Evolutionary conservation across 1,284 basidiomycete species (phyloP).

Genomic region (Meira nashicola): DNA sequence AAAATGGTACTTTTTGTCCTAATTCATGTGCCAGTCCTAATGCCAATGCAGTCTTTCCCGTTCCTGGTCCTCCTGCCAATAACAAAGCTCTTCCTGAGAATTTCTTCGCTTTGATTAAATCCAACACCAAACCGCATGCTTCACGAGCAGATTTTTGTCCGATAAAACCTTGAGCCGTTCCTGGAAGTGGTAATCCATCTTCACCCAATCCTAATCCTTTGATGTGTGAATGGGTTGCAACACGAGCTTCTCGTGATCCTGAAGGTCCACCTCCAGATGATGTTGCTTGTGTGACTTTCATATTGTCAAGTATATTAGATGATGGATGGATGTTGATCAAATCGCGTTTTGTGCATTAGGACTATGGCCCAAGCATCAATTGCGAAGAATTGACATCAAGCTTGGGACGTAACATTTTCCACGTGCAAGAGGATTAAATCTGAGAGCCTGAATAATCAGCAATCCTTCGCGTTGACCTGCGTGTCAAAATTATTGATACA

Average conservation of each 20-base stretch:
- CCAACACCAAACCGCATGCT: slow-evolving; percentile 87
- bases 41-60: slow-evolving; percentile 92
- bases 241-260: slow-evolving; percentile 55
- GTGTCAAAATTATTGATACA: no score
- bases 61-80: slow-evolving; percentile 83
- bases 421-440: no score
- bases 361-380: no score
- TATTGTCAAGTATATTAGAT: not conserved
- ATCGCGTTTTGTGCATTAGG: no score
- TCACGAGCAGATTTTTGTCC: slow-evolving; percentile 86
- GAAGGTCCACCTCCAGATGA: slow-evolving; percentile 6
- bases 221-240: slow-evolving; percentile 88
- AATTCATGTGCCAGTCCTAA: slow-evolving; percentile 90
- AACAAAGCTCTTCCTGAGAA: slow-evolving; percentile 86
- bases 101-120: slow-evolving; percentile 79
- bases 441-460: no score
- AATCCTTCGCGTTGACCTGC: no score
- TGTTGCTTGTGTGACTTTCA: slow-evolving; percentile 7
- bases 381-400: no score
- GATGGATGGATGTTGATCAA: no score
- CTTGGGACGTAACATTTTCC: no score
- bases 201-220: slow-evolving; percentile 86
- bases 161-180: slow-evolving; percentile 78
- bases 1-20: slow-evolving; percentile 91
- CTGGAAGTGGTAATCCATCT: slow-evolving; percentile 69